Conservation (phyloP, 495 filamentous ascomycete genomes). For the Bacidia rubella region DNA sequence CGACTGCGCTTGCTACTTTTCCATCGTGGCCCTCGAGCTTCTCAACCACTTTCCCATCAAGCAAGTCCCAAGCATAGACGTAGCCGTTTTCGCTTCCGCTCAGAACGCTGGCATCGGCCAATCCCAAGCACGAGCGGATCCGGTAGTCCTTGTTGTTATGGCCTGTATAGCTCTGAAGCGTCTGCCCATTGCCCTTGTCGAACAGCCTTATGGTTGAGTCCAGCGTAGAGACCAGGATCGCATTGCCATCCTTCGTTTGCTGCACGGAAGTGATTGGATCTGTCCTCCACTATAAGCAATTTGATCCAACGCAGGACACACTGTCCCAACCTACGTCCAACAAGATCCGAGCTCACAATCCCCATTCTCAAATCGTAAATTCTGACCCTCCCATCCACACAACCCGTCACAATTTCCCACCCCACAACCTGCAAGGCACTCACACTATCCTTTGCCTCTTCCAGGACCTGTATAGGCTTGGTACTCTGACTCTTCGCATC, state of each 20-base stretch:
- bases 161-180: slow-evolving; percentile 58
- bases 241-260: slow-evolving; percentile 56
- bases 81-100: slow-evolving; percentile 69
- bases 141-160: slow-evolving; percentile 57
- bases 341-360: slow-evolving; percentile 54
- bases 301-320: background rate
- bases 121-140: slow-evolving; percentile 57
- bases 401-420: slow-evolving; percentile 51
- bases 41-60: slow-evolving; percentile 55
- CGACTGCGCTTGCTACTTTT: slow-evolving; percentile 48
- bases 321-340: slow-evolving; percentile 35
- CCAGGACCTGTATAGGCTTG: slow-evolving; percentile 65
- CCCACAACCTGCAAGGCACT: slow-evolving; percentile 42
- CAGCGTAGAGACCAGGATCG: slow-evolving; percentile 58
- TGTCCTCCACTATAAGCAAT: slow-evolving; percentile 4
- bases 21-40: slow-evolving; percentile 43
- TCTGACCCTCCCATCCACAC: slow-evolving; percentile 76
- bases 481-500: slow-evolving; percentile 48
- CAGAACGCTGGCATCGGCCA: slow-evolving; percentile 62
- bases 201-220: slow-evolving; percentile 70
- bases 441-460: slow-evolving; percentile 62
- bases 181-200: slow-evolving; percentile 59
- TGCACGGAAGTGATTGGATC: slow-evolving; percentile 50
- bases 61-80: slow-evolving; percentile 81
- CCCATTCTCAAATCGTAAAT: slow-evolving; percentile 85